Percentiles rank a stretch among this genome's conserved stretches.
phyloP scores from a whole-genome alignment of 371 early-diverging fungal species.

The Nosema bombycis region DNA sequence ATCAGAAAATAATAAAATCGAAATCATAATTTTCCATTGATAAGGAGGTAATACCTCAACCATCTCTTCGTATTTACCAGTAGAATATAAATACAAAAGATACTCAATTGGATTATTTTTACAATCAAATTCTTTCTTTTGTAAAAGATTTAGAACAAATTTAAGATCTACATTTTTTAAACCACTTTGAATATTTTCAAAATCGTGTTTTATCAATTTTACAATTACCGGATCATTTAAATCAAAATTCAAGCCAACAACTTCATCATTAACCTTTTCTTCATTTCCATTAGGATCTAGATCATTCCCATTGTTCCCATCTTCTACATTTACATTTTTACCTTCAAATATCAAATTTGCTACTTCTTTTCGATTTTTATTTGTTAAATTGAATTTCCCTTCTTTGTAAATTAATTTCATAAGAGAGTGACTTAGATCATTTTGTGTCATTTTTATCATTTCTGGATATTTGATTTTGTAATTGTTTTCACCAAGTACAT shows the following conservation, averaged over 20 bases:
- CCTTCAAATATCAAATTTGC: constrained; percentile 21
- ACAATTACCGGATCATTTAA: constrained; percentile 15
- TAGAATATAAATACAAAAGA: not conserved
- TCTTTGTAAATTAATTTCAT: constrained; percentile 19
- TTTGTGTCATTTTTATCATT: constrained; percentile 4
- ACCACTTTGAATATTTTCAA: constrained; percentile 11
- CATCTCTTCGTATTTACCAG: not conserved
- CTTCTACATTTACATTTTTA: not conserved
- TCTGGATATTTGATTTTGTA: constrained; percentile 12
- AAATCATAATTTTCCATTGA: constrained; percentile 7
- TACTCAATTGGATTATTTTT: not conserved
- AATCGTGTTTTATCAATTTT: constrained; percentile 18
- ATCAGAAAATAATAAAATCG: not conserved
- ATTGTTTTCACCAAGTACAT: constrained; percentile 18
- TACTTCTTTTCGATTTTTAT: constrained; percentile 8
- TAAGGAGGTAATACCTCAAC: not conserved
- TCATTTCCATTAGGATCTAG: too few species aligned
- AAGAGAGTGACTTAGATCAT: constrained; percentile 6
- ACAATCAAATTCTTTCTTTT: not conserved
- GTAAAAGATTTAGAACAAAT: not conserved
- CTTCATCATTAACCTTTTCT: not conserved
- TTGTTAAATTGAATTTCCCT: constrained; percentile 7
- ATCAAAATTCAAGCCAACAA: constrained; percentile 14
- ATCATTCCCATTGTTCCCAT: not conserved
- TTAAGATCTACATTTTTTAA: not conserved